phyloP scores from a whole-genome alignment of 495 filamentous ascomycete species.

The Amniculicola lignicola region DNA sequence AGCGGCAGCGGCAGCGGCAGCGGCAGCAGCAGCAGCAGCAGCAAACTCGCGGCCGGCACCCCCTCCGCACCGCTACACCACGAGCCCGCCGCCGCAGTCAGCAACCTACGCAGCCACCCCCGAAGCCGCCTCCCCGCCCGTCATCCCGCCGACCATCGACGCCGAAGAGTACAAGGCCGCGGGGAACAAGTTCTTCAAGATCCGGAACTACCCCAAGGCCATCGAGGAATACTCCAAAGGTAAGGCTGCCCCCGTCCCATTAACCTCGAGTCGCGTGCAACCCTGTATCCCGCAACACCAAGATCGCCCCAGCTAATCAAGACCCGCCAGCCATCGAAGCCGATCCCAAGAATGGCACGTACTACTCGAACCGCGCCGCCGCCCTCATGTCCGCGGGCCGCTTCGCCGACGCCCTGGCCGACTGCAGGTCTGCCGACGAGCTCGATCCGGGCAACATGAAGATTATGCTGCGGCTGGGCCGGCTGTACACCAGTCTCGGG shows the following conservation, averaged over 20 bases:
- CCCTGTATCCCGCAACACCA: constrained; percentile 2
- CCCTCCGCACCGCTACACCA: constrained; percentile 70
- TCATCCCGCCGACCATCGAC: constrained; percentile 56
- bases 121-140: constrained; percentile 35
- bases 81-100: constrained; percentile 51
- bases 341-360: constrained; percentile 75
- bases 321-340: constrained; percentile 68
- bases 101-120: constrained; percentile 39
- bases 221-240: constrained; percentile 94
- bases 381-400: constrained; percentile 82
- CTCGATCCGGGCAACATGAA: constrained; percentile 80
- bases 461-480: constrained; percentile 79
- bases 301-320: constrained; percentile 10
- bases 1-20: too few relatives aligned
- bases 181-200: constrained; percentile 96
- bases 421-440: constrained; percentile 74
- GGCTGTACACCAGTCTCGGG: constrained; percentile 83
- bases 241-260: constrained; percentile 40
- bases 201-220: constrained; percentile 77
- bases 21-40: too few relatives aligned
- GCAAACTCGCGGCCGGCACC: constrained; percentile 77
- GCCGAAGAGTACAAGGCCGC: constrained; percentile 86
- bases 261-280: constrained; percentile 12
- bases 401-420: constrained; percentile 76
- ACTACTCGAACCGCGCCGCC: constrained; percentile 91